These are phyloP conservation scores for Cutaneotrichosporon cutaneum DNA, from an alignment of 1,284 basidiomycete species.

Conservation along the genomic window DNA sequence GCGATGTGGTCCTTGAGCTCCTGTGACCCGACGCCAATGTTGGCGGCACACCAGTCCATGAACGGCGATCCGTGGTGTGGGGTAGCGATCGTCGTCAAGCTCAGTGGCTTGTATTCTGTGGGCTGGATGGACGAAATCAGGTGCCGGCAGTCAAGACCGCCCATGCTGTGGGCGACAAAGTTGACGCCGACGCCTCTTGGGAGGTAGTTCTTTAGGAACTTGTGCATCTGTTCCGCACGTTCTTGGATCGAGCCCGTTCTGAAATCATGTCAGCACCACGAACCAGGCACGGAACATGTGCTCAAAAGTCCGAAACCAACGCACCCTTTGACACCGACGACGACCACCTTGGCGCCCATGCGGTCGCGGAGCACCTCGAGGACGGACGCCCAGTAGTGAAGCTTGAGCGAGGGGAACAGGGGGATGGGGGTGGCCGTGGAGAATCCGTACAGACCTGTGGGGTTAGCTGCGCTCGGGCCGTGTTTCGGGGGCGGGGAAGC, in stretches of 20 bases:
- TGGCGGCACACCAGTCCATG: conserved; percentile 97
- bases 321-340: conserved; percentile 91
- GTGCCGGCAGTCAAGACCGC: conserved; percentile 85
- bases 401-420: conserved; percentile 62
- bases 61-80: conserved; percentile 96
- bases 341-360: conserved; percentile 87
- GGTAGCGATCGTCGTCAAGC: conserved; percentile 85
- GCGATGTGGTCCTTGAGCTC: conserved; percentile 33
- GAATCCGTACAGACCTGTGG: conserved; percentile 82
- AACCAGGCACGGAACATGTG: conserved; percentile 8
- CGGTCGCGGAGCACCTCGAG: conserved; percentile 76
- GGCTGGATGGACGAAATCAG: conserved; percentile 84
- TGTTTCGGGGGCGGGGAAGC: background rate
- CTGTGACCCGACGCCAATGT: conserved; percentile 75
- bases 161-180: conserved; percentile 95
- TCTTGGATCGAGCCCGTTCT: conserved; percentile 90
- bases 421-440: conserved; percentile 73
- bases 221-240: conserved; percentile 75
- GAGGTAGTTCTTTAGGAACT: conserved; percentile 67
- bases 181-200: conserved; percentile 71
- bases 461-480: conserved; percentile 5
- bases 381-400: conserved; percentile 95
- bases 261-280: conserved; percentile 12
- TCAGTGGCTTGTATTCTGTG: conserved; percentile 77
- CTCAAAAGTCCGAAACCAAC: conserved; percentile 36